Base-by-base conservation (phyloP, 768 basidiomycete genomes). In the Phaffia australis region DNA sequence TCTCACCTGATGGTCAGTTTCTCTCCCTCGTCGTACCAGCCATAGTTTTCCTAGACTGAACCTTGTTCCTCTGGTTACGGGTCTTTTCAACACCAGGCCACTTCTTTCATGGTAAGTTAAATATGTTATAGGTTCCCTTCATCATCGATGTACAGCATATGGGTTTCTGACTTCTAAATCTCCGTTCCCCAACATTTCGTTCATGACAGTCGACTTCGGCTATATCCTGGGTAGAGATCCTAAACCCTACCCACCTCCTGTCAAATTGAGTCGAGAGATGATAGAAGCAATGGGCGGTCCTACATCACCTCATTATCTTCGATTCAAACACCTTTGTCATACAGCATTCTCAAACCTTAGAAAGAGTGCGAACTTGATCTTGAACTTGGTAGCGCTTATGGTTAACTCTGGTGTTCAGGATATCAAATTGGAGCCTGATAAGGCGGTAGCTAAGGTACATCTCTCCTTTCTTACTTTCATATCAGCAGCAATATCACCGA, bases 181-280 rank as follows among this genome's bases (percentile, higher is more conserved):
- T 55, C 25, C 16, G 42, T 23, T 18, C 18, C 48, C 32, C 15
- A 14, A 46, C 0, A 18, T 46, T 9, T 8, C 63, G 21, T 55
- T 47, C 19, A 15, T 16, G 2, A 0, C 73, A 94, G 95, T 98
- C 69, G 95, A 98, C 75, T 99, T 98, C 73, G 94, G 95, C 1
- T 99, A 97, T 76, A 98, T 98, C 72, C 82, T 98, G 18, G 95
- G 95, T 2, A 86, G 92, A 2, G 95, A 98, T 74, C 95, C 95
- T 0, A 98, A 99, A 73, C 90, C 92, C 0, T 94, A 93, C 74
- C 93, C 95, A 1, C 95, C 95, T 7, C 89, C 92, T 16, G 93
- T 98, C 71, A 99, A 99, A 75, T 88, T 99, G 50, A 97, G 93
- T 78, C 93, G 94, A 73, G 95, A 98, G 75, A 99, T 98, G 95